These are phyloP conservation scores for Fonsecaea pugnacius DNA, from an alignment of 2,329 filamentous ascomycete genomes.

Conservation along the genomic window DNA sequence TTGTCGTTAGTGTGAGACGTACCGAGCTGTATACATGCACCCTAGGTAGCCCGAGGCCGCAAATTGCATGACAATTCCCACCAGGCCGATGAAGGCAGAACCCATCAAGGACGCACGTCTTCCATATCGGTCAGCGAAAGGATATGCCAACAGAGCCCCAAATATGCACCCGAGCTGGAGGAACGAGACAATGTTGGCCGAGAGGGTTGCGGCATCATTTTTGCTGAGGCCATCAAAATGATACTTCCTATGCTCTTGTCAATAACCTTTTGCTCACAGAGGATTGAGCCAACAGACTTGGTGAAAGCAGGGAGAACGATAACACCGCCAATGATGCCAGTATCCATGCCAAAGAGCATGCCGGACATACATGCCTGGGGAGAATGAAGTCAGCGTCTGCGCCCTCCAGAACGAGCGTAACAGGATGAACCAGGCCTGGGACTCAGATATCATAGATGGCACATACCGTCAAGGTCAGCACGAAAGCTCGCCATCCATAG, in stretches of 20 bases:
- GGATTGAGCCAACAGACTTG: slow-evolving; percentile 27
- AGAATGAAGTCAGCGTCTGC: slow-evolving; percentile 6
- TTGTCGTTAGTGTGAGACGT: background rate
- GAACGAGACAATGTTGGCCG: slow-evolving; percentile 72
- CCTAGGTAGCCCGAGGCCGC: slow-evolving; percentile 48
- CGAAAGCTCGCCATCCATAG: slow-evolving; percentile 71
- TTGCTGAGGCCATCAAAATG: slow-evolving; percentile 50
- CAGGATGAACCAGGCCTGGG: background rate
- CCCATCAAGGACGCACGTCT: slow-evolving; percentile 59
- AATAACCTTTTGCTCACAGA: slow-evolving; percentile 24
- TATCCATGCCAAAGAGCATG: slow-evolving; percentile 69
- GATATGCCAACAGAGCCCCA: slow-evolving; percentile 60
- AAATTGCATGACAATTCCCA: slow-evolving; percentile 47
- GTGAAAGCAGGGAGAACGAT: slow-evolving; percentile 24
- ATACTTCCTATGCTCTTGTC: slow-evolving; percentile 53
- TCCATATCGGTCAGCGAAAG: slow-evolving; percentile 54
- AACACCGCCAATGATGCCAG: slow-evolving; percentile 68
- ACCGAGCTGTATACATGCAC: slow-evolving; percentile 61
- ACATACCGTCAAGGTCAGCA: slow-evolving; percentile 52
- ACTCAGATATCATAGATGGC: background rate
- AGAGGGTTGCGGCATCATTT: slow-evolving; percentile 57
- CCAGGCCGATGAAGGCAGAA: slow-evolving; percentile 56
- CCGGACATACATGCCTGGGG: slow-evolving; percentile 68
- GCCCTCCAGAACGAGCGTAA: background rate
- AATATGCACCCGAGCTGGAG: slow-evolving; percentile 71